phyloP scores from a whole-genome alignment of 2,329 filamentous ascomycete genomes.

The Parastagonospora avenae region DNA sequence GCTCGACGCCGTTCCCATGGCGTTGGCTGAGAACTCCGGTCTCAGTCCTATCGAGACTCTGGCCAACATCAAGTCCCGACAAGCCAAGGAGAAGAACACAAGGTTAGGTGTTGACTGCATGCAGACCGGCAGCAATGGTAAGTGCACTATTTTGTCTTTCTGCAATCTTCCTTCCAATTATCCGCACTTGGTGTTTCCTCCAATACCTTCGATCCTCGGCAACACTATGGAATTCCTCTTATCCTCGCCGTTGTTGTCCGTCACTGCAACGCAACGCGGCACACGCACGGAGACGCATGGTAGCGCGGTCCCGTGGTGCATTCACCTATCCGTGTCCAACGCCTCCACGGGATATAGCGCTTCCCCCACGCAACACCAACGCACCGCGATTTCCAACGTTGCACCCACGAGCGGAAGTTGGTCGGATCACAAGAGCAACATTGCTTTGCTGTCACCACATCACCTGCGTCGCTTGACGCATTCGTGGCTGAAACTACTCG shows the following conservation, averaged over 20 bases:
- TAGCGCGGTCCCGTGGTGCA: constrained; percentile 27
- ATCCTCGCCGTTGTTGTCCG: too few relatives aligned
- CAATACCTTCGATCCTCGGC: neutral
- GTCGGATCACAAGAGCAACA: constrained; percentile 12
- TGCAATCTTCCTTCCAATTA: neutral
- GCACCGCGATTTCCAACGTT: constrained; percentile 15
- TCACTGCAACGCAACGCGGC: constrained; percentile 4
- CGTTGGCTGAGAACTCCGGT: constrained; percentile 95
- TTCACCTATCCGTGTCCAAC: constrained; percentile 13
- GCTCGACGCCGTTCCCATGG: constrained; percentile 91
- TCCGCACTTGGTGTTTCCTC: constrained; percentile 15
- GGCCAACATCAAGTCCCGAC: constrained; percentile 92
- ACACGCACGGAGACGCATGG: constrained; percentile 13
- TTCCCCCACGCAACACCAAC: constrained; percentile 31
- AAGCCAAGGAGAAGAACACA: constrained; percentile 82
- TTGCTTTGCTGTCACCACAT: constrained; percentile 12
- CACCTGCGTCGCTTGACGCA: constrained; percentile 5
- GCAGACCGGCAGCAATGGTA: constrained; percentile 86
- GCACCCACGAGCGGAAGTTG: constrained; percentile 14
- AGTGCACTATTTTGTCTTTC: constrained; percentile 32
- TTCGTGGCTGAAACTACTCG: constrained; percentile 12
- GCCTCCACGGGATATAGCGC: constrained; percentile 25
- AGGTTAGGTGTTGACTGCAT: constrained; percentile 96
- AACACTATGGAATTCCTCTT: too few relatives aligned
- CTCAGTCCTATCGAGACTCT: constrained; percentile 95